These are phyloP conservation scores for Mortierella sp. DNA, from an alignment of 371 early-diverging fungal species.

Conservation along the genomic window DNA sequence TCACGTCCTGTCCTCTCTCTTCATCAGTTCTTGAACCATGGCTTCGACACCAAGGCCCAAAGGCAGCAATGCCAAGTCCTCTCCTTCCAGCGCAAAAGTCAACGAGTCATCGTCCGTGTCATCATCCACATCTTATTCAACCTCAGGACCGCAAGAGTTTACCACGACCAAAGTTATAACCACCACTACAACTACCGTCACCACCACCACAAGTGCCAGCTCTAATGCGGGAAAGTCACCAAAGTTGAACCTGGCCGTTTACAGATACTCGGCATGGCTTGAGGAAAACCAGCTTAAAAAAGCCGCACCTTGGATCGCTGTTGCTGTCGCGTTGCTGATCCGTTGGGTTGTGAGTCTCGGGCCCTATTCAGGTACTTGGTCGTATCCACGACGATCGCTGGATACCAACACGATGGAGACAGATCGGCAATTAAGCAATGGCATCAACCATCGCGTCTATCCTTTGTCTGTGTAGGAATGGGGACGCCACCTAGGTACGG, in stretches of 20 bases:
- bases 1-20: too few relatives aligned
- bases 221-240: slow-evolving; percentile 5
- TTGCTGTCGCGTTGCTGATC: slow-evolving; percentile 71
- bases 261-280: slow-evolving; percentile 37
- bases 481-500: slow-evolving; percentile 83
- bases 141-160: neutral
- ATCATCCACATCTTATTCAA: neutral
- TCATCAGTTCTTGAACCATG: slow-evolving; percentile 53
- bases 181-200: neutral
- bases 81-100: neutral
- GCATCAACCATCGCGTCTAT: neutral
- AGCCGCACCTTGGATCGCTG: slow-evolving; percentile 30
- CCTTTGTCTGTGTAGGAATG: slow-evolving; percentile 26
- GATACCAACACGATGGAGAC: too few relatives aligned
- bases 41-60: slow-evolving; percentile 29
- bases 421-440: slow-evolving; percentile 9
- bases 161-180: neutral
- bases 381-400: too few relatives aligned
- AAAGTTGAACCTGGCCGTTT: slow-evolving; percentile 24
- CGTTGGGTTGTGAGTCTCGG: slow-evolving; percentile 79
- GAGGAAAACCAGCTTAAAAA: slow-evolving; percentile 47
- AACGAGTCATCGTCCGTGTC: neutral
- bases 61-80: slow-evolving; percentile 14
- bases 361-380: slow-evolving; percentile 78
- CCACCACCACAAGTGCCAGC: neutral